A percentile compares a stretch with the other conserved stretches of the same genome.
These are phyloP conservation scores for Balamuthia mandrillaris DNA, from an alignment of 208 protist genomes.

Conservation along the genomic window DNA sequence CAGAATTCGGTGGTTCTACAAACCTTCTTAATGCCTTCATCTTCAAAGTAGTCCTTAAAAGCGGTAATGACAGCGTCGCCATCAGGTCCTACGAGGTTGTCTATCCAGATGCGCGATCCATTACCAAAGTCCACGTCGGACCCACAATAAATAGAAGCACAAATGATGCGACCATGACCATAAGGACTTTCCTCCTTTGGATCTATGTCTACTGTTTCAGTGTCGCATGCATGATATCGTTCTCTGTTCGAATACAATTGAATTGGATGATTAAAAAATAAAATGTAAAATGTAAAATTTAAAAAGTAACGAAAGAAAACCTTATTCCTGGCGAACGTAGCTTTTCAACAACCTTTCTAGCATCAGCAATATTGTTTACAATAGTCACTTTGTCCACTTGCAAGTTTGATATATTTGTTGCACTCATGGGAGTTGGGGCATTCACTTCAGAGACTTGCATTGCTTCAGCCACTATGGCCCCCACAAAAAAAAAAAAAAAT, in stretches of 20 bases:
- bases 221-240: slow-evolving; percentile 66
- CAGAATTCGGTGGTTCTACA: not conserved
- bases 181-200: slow-evolving; percentile 59
- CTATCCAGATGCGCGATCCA: too few relatives aligned
- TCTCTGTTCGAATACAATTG: too few relatives aligned
- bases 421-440: too few relatives aligned
- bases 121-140: slow-evolving; percentile 68
- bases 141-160: slow-evolving; percentile 63
- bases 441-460: too few relatives aligned
- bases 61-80: slow-evolving; percentile 29
- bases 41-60: slow-evolving; percentile 60
- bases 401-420: not conserved
- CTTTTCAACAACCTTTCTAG: not conserved
- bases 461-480: too few relatives aligned
- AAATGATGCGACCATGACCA: slow-evolving; percentile 64
- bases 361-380: not conserved
- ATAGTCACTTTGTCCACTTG: not conserved
- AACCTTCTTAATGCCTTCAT: slow-evolving; percentile 52
- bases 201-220: slow-evolving; percentile 63
- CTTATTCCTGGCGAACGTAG: not conserved
- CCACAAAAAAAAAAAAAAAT: too few relatives aligned
- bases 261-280: too few relatives aligned
- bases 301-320: too few relatives aligned
- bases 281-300: too few relatives aligned
- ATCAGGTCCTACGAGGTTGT: slow-evolving; percentile 63